Conservation (phyloP, 768 basidiomycete species). For the Russula ochroleuca region DNA sequence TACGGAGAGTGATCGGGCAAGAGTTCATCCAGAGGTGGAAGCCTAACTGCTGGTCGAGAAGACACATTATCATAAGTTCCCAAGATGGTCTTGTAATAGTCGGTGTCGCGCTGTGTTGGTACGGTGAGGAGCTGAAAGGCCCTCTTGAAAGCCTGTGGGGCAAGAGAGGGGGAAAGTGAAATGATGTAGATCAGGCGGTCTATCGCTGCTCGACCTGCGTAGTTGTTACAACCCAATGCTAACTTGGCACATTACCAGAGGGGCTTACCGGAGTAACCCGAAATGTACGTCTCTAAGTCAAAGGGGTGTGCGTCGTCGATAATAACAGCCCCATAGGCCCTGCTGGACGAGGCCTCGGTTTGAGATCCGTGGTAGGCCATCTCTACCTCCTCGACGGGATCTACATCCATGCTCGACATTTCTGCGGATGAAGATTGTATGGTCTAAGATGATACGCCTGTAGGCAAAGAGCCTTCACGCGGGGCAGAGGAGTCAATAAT, state of each 20-base stretch:
- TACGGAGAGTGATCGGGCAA: slow-evolving; percentile 47
- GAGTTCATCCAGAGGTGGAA: slow-evolving; percentile 48
- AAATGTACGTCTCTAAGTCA: slow-evolving; percentile 77
- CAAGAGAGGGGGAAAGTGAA: slow-evolving; percentile 58
- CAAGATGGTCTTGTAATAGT: slow-evolving; percentile 49
- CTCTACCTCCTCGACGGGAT: slow-evolving; percentile 21
- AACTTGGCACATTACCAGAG: slow-evolving; percentile 3
- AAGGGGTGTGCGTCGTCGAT: slow-evolving; percentile 83
- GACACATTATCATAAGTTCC: slow-evolving; percentile 51
- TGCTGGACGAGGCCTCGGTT: slow-evolving; percentile 19
- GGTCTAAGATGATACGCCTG: neutral
- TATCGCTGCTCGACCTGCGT: slow-evolving; percentile 67
- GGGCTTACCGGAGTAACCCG: slow-evolving; percentile 67
- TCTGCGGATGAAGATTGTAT: neutral
- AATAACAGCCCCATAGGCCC: slow-evolving; percentile 4
- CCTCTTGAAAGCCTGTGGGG: slow-evolving; percentile 65
- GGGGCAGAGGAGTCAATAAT: slow-evolving; percentile 4
- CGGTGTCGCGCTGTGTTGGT: slow-evolving; percentile 62
- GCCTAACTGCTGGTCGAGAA: slow-evolving; percentile 32
- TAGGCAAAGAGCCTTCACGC: neutral
- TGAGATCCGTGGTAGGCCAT: slow-evolving; percentile 14
- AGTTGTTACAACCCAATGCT: slow-evolving; percentile 6
- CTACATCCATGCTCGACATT: slow-evolving; percentile 28
- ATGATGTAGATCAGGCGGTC: slow-evolving; percentile 70
- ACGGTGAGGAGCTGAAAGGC: slow-evolving; percentile 52